phyloP scores from a whole-genome alignment of 2,329 filamentous ascomycete species.

The Fusarium musae region DNA sequence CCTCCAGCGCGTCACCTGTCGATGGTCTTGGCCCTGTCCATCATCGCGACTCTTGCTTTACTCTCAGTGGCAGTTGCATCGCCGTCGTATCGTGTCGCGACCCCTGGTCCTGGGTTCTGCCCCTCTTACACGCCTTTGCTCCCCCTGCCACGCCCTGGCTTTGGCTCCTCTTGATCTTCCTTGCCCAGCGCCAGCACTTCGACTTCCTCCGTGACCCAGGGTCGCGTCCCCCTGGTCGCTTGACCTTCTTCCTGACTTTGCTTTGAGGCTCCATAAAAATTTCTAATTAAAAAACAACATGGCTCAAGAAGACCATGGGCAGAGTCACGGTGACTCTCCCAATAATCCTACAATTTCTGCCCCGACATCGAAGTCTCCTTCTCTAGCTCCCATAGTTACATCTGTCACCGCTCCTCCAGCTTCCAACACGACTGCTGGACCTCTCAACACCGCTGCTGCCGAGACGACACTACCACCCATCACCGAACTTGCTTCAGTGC shows the following conservation, averaged over 20 bases:
- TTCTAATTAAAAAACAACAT: constrained; percentile 51
- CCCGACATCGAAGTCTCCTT: constrained; percentile 41
- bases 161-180: constrained; percentile 42
- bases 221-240: constrained; percentile 45
- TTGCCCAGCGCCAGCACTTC: constrained; percentile 42
- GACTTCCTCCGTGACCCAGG: constrained; percentile 45
- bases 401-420: constrained; percentile 35
- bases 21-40: constrained; percentile 36
- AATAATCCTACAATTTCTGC: constrained; percentile 42
- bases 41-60: constrained; percentile 32
- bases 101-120: constrained; percentile 42
- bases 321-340: constrained; percentile 46
- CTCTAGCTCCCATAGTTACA: constrained; percentile 39
- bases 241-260: constrained; percentile 48
- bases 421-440: constrained; percentile 24
- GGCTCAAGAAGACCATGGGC: constrained; percentile 48
- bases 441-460: constrained; percentile 25
- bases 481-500: constrained; percentile 29
- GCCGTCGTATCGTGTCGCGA: constrained; percentile 41
- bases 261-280: constrained; percentile 52
- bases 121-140: constrained; percentile 38
- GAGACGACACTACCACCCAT: constrained; percentile 33
- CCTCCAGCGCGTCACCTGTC: constrained; percentile 24
- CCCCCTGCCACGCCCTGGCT: constrained; percentile 44
- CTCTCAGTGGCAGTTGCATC: constrained; percentile 34